phyloP scores from a whole-genome alignment of 2,329 filamentous ascomycete genomes.

The Diaporthe longicolla region DNA sequence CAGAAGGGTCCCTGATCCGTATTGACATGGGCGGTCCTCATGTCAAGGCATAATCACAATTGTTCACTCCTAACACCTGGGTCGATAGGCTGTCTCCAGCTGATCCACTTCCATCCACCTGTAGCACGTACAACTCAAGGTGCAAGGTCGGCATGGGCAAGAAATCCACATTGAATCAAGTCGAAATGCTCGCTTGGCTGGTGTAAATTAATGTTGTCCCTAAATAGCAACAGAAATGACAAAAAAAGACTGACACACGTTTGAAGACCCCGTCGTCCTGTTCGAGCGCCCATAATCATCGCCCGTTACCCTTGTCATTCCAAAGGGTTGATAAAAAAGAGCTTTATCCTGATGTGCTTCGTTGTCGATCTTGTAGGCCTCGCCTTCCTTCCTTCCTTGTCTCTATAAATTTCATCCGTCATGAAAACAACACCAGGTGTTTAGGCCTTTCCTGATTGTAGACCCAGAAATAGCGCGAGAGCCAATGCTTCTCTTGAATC shows the following conservation, averaged over 20 bases:
- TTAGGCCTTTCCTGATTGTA: not conserved
- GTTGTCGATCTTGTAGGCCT: constrained; percentile 18
- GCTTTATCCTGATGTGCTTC: constrained; percentile 28
- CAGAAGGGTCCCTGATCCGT: rapidly evolving
- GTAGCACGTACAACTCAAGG: not conserved
- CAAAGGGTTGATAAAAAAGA: not conserved
- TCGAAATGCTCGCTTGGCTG: constrained; percentile 22
- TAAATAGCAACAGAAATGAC: constrained; percentile 25
- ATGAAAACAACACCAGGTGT: not conserved
- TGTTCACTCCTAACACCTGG: not conserved
- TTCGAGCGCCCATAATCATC: constrained; percentile 12
- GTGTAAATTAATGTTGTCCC: constrained; percentile 27
- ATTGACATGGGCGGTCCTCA: no score
- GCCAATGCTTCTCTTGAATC: constrained; percentile 17
- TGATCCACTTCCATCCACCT: not conserved
- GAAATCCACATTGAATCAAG: not conserved
- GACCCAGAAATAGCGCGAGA: constrained; percentile 8
- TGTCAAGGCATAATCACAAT: not conserved
- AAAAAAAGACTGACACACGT: constrained; percentile 33
- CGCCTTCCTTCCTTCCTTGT: constrained; percentile 5
- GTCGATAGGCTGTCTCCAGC: no score
- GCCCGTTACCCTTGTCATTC: not conserved
- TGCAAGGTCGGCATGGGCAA: no score
- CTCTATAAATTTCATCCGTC: constrained; percentile 24
- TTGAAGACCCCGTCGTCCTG: constrained; percentile 12